These are phyloP conservation scores for Neopestalotiopsis sp. DNA, from an alignment of 2,329 filamentous ascomycete genomes.

Conservation along the genomic window DNA sequence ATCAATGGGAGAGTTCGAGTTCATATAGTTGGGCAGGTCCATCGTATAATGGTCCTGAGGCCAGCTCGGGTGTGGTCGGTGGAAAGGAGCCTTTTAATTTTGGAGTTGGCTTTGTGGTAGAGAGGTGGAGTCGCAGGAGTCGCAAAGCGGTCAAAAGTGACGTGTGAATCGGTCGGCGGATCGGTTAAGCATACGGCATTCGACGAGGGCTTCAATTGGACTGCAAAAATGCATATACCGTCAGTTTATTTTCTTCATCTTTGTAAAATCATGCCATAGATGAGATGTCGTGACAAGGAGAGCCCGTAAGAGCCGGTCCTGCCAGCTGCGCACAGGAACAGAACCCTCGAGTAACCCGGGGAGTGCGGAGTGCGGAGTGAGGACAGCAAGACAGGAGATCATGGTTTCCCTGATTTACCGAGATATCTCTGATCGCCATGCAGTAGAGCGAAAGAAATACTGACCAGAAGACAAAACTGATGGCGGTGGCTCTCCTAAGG, in stretches of 20 bases:
- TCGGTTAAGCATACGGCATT: constrained; percentile 11
- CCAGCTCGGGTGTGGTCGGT: constrained; percentile 8
- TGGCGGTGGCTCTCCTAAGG: constrained; percentile 39
- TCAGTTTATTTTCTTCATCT: neutral
- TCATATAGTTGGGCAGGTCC: constrained; percentile 46
- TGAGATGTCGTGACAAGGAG: neutral
- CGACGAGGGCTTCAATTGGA: constrained; percentile 14
- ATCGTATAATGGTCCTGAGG: constrained; percentile 25
- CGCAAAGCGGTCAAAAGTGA: constrained; percentile 18
- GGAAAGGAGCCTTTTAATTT: constrained; percentile 5
- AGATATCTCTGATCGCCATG: constrained; percentile 42
- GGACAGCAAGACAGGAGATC: constrained; percentile 24
- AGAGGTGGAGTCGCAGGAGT: constrained; percentile 4
- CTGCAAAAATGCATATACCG: neutral
- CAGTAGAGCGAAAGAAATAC: constrained; percentile 36
- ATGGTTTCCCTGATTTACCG: constrained; percentile 21
- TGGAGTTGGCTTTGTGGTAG: constrained; percentile 1
- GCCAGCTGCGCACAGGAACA: constrained; percentile 2
- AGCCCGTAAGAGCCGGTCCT: constrained; percentile 12
- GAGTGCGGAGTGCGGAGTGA: constrained; percentile 23
- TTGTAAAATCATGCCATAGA: neutral
- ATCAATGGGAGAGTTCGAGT: constrained; percentile 52
- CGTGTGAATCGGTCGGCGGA: constrained; percentile 16
- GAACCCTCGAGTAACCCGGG: constrained; percentile 3
- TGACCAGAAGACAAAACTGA: constrained; percentile 41